These are phyloP conservation scores for Fusarium clavum DNA, from an alignment of 2,329 filamentous ascomycete genomes.

Conservation along the genomic window DNA sequence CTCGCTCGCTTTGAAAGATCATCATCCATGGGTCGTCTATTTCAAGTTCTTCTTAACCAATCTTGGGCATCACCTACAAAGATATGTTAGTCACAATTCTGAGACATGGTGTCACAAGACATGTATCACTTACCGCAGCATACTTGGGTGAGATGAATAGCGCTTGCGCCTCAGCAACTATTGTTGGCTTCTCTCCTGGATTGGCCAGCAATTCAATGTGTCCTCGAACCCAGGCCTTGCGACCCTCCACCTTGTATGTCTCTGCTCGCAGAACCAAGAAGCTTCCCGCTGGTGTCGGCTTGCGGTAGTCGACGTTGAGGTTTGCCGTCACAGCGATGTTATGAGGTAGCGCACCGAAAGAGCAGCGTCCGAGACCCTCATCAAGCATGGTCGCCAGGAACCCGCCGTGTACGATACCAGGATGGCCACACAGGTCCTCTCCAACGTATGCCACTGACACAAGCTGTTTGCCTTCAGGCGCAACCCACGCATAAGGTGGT, in stretches of 20 bases:
- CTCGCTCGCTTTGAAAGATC: conserved; percentile 29
- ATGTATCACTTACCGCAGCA: conserved; percentile 71
- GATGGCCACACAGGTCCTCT: conserved; percentile 84
- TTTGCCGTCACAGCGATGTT: conserved; percentile 89
- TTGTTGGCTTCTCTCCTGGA: conserved; percentile 69
- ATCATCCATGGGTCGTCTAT: conserved; percentile 21
- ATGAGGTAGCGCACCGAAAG: conserved; percentile 88
- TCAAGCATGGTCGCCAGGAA: conserved; percentile 92
- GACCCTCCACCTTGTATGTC: conserved; percentile 87
- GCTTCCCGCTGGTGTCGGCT: conserved; percentile 78
- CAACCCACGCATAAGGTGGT: conserved; percentile 82
- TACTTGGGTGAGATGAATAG: conserved; percentile 90
- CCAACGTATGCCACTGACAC: conserved; percentile 84
- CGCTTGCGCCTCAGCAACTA: conserved; percentile 85
- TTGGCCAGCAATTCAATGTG: conserved; percentile 81
- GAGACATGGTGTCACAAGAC: not conserved
- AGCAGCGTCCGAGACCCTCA: conserved; percentile 88
- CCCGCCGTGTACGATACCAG: conserved; percentile 90
- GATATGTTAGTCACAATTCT: conserved; percentile 7
- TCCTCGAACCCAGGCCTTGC: conserved; percentile 95
- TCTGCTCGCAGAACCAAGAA: conserved; percentile 83
- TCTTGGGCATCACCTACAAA: conserved; percentile 50
- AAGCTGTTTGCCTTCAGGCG: conserved; percentile 75
- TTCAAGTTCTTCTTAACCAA: conserved; percentile 33
- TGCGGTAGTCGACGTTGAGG: conserved; percentile 84